Conservation (phyloP, 176 grass and related monocot genomes). For the Cocos nucifera region DNA sequence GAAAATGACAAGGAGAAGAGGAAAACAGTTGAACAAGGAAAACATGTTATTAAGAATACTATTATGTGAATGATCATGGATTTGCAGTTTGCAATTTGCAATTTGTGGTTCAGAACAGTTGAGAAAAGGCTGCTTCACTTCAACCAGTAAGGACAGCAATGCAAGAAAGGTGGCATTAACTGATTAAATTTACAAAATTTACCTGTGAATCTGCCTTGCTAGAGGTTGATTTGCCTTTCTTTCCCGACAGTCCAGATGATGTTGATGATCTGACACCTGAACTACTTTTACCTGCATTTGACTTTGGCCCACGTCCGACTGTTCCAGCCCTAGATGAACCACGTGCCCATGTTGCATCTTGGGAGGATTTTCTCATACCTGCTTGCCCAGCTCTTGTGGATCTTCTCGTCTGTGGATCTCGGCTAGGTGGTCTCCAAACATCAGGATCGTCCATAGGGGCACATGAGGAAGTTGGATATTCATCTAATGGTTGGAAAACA, state of each 20-base stretch:
- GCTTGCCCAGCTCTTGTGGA: constrained; percentile 34
- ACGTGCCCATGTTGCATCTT: constrained; percentile 78
- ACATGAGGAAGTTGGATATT: constrained; percentile 67
- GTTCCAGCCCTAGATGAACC: constrained; percentile 57
- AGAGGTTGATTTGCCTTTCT: constrained; percentile 71
- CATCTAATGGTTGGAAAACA: constrained; percentile 82
- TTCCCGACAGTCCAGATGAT: constrained; percentile 36
- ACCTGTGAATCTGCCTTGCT: constrained; percentile 60
- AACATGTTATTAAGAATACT: no score
- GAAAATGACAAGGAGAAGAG: no score
- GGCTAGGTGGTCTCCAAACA: constrained; percentile 72
- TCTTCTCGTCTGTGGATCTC: constrained; percentile 47
- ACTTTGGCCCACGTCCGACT: constrained; percentile 46
- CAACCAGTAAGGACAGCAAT: not conserved
- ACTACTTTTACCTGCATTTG: constrained; percentile 48
- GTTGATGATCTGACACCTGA: constrained; percentile 35
- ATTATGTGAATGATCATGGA: no score
- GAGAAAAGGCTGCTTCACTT: no score
- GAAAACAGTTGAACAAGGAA: no score
- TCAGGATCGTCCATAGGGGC: constrained; percentile 73
- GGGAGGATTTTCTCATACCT: constrained; percentile 52
- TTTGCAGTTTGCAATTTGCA: no score
- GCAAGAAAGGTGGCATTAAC: not conserved
- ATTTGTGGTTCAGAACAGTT: no score
- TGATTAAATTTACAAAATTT: constrained; percentile 16